phyloP scores from a whole-genome alignment of 2,329 filamentous ascomycete species.

The Orbilia javanica region DNA sequence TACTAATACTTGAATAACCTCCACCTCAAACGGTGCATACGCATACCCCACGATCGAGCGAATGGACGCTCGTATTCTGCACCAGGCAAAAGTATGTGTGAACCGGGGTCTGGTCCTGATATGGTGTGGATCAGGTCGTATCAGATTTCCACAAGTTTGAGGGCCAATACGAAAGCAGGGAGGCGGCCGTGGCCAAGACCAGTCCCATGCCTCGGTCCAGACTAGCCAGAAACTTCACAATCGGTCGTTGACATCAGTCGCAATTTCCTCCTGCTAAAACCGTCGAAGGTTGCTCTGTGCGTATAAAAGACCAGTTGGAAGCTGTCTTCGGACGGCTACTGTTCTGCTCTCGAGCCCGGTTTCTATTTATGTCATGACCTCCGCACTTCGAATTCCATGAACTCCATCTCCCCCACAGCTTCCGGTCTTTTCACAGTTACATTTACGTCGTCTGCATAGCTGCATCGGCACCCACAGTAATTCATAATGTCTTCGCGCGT shows the following conservation, averaged over 20 bases:
- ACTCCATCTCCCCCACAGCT: neutral
- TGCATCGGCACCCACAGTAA: neutral
- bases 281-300: slow-evolving; percentile 7
- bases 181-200: slow-evolving; percentile 33
- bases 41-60: slow-evolving; percentile 3
- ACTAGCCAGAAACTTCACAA: slow-evolving; percentile 26
- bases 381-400: slow-evolving; percentile 6
- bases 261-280: slow-evolving; percentile 52
- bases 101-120: neutral
- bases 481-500: slow-evolving; percentile 52
- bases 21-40: neutral
- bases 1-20: neutral
- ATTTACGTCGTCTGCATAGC: neutral
- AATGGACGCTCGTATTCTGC: neutral
- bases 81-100: too few relatives aligned
- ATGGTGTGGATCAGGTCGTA: slow-evolving; percentile 26
- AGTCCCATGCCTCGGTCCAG: slow-evolving; percentile 51
- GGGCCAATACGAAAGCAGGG: slow-evolving; percentile 46
- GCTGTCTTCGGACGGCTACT: slow-evolving; percentile 15
- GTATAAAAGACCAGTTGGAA: slow-evolving; percentile 7
- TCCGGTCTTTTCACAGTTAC: slow-evolving; percentile 26
- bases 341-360: neutral
- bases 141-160: slow-evolving; percentile 50
- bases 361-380: slow-evolving; percentile 32
- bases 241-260: slow-evolving; percentile 31